Conservation (phyloP, 768 basidiomycete genomes). For the Leccinellum rugosiceps region DNA sequence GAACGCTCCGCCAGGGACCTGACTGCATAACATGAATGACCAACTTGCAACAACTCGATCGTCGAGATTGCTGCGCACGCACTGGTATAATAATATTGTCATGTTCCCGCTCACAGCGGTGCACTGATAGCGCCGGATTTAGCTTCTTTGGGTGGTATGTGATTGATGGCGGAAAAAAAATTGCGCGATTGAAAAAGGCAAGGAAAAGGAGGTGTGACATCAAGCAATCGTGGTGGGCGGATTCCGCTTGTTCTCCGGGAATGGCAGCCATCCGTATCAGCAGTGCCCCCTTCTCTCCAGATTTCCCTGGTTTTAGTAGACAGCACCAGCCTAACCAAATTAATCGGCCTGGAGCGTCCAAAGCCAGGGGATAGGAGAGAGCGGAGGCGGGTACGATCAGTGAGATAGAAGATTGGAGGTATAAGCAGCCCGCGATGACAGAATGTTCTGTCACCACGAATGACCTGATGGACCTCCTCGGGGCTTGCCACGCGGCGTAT, state of each 20-base stretch:
- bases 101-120: not conserved
- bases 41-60: not conserved
- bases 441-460: not conserved
- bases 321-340: not conserved
- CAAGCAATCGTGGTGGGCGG: not conserved
- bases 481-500: not conserved
- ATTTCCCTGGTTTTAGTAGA: not conserved
- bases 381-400: not conserved
- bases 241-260: not conserved
- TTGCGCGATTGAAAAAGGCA: not conserved
- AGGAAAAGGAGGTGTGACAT: not conserved
- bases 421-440: not conserved
- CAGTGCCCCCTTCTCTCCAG: not conserved
- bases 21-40: not conserved
- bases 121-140: not conserved
- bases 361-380: not conserved
- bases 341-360: not conserved
- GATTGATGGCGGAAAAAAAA: not conserved
- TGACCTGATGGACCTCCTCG: not conserved
- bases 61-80: not conserved
- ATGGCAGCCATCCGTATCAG: not conserved
- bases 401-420: not conserved
- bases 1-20: not conserved
- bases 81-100: not conserved
- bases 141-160: not conserved